Base-by-base conservation (phyloP, 495 filamentous ascomycete genomes). In the Oidiodendron maius region DNA sequence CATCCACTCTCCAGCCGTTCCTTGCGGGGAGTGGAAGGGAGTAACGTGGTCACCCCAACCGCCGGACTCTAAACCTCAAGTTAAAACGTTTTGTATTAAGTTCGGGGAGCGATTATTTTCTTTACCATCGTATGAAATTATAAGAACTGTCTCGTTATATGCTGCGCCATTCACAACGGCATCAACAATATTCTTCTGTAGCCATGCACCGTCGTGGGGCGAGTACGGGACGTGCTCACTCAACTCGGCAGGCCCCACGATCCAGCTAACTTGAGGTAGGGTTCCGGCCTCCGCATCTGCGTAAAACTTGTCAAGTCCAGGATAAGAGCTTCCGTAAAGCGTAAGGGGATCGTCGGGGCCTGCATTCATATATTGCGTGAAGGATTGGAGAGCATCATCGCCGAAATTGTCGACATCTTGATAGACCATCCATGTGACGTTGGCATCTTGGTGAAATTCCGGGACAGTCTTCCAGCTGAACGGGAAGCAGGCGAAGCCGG, bases 1-100 rank as follows among this genome's bases (percentile, higher is more conserved):
- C 16, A 65, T 49, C 63, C 63, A 65, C 48, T 65, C 63, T 4
- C 63, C 63, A 18, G 52, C 28, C 3, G 63, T 65, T 15, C 59
- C 59, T 5, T 48, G 17, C 1, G 63, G 63, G 12, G 61, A 59
- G 26, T 60, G 55, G 38, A 56, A 58, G 2, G 63, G 63, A 8
- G 35, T 40, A 13, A 64, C 61, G 45, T 61, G 56, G 34, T 65
- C 63, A 11, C 61, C 63, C 52, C 55, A 65, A 20, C 63, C 62
- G 20, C 62, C 62, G 43, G 52, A 55, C 53, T 65, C 52, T 57
- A 20, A 40, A 45, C 20, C 18, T 37, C 9, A 26, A 20, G 43
- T 37, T 40, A 5, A 4, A 15, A 4, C 4, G 35, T 37, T 4
- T 15, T 37, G n/a, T 37, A 6, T 15, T 37, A 15, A 15, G 5